A percentile compares a stretch with the other conserved stretches of the same genome.
phyloP scores from a whole-genome alignment of 176 grass and related monocot genomes.

The Chrysopogon serrulatus region DNA sequence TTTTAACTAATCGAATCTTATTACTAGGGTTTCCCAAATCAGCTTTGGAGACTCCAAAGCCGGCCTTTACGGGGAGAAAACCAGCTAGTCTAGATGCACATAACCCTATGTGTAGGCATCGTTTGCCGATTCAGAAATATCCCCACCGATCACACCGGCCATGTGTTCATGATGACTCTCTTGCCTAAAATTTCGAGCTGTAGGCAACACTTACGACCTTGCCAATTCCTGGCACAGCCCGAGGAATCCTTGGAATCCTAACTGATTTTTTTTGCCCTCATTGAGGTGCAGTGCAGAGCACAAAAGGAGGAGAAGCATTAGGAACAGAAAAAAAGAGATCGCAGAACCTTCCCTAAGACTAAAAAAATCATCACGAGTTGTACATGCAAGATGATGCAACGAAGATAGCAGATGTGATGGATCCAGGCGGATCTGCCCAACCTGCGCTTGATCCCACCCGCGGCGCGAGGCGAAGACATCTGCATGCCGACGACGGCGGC shows the following conservation, averaged over 20 bases:
- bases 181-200: slow-evolving; percentile 56
- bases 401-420: not conserved
- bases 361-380: not conserved
- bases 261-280: not conserved
- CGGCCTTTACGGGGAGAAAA: slow-evolving; percentile 14
- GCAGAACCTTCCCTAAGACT: not conserved
- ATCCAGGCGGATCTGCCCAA: slow-evolving; percentile 41
- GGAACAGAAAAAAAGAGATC: not conserved
- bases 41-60: slow-evolving; percentile 13
- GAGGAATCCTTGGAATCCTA: slow-evolving; percentile 32
- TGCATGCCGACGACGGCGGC: slow-evolving; percentile 47
- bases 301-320: slow-evolving; percentile 8
- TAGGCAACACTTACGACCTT: slow-evolving; percentile 44
- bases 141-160: slow-evolving; percentile 35
- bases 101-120: slow-evolving; percentile 18
- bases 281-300: not conserved
- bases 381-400: slow-evolving; percentile 8
- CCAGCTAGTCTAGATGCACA: slow-evolving; percentile 25
- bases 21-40: slow-evolving; percentile 37
- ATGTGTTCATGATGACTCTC: slow-evolving; percentile 32
- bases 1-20: not conserved
- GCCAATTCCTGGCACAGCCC: slow-evolving; percentile 11
- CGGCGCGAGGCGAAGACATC: slow-evolving; percentile 59
- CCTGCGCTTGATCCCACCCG: slow-evolving; percentile 71
- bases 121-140: slow-evolving; percentile 47